Conservation (phyloP, 169 alveolate species). For the Cryptosporidium baileyi region DNA sequence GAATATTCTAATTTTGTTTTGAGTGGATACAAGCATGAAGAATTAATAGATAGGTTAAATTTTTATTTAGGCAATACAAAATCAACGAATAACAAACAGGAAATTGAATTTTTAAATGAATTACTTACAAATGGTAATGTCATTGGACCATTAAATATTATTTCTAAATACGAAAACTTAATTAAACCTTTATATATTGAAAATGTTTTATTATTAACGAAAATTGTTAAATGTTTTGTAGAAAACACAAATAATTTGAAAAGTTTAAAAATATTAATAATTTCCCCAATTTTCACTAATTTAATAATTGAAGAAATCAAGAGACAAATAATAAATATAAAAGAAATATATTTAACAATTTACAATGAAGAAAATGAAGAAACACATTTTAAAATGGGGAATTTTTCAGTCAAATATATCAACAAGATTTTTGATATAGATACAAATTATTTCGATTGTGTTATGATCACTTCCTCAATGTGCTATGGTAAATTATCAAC, state of each 20-base stretch:
- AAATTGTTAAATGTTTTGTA: not conserved
- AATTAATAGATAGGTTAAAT: not conserved
- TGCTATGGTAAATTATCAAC: slow-evolving; percentile 25
- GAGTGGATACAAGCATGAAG: not conserved
- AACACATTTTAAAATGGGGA: not conserved
- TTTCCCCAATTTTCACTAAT: slow-evolving; percentile 37
- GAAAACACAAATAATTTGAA: not conserved
- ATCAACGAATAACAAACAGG: not conserved
- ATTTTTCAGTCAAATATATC: slow-evolving; percentile 1
- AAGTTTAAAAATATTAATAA: not conserved
- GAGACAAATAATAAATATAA: not conserved
- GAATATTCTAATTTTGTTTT: not conserved
- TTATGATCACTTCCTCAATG: slow-evolving; percentile 6
- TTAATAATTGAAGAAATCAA: not conserved
- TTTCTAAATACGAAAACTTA: not conserved
- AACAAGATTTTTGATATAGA: not conserved
- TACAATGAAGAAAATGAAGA: not conserved
- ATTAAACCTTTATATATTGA: not conserved
- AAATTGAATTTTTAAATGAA: not conserved
- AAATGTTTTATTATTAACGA: not conserved
- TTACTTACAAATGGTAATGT: slow-evolving; percentile 2
- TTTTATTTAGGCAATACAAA: not conserved
- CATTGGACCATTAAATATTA: slow-evolving; percentile 10
- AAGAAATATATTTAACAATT: not conserved
- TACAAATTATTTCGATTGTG: not conserved